Evolutionary conservation across 73 alveolate genomes (phyloP).

Genomic region (Paramecium sonneborni): DNA sequence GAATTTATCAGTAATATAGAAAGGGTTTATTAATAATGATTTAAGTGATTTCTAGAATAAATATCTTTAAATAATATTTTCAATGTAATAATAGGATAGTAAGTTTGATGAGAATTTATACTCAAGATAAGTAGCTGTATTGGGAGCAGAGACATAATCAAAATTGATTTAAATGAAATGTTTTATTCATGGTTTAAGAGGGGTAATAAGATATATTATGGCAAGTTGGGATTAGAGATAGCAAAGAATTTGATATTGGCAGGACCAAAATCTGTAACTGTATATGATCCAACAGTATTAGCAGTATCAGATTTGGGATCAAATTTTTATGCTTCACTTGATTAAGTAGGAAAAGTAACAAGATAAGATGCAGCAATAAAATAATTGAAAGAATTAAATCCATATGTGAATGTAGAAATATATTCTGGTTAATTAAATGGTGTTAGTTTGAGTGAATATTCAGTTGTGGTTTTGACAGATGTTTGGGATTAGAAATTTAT

Average conservation of each 20-base stretch:
- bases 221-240: slow-evolving; percentile 86
- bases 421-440: slow-evolving; percentile 72
- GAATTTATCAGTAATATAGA: slow-evolving; percentile 39
- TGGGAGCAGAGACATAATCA: slow-evolving; percentile 65
- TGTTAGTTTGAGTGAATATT: slow-evolving; percentile 61
- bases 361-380: slow-evolving; percentile 92
- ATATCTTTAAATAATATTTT: not conserved
- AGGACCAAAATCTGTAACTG: slow-evolving; percentile 94
- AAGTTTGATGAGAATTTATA: slow-evolving; percentile 61
- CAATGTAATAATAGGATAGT: not conserved
- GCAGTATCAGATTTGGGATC: slow-evolving; percentile 89
- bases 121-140: slow-evolving; percentile 69
- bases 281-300: slow-evolving; percentile 82
- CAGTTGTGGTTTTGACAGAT: slow-evolving; percentile 90
- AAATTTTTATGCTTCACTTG: slow-evolving; percentile 93
- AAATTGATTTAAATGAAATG: slow-evolving; percentile 57
- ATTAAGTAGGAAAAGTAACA: slow-evolving; percentile 86
- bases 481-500: slow-evolving; percentile 77
- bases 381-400: slow-evolving; percentile 94
- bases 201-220: slow-evolving; percentile 39
- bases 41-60: slow-evolving; percentile 28
- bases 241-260: slow-evolving; percentile 98
- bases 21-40: slow-evolving; percentile 6
- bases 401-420: slow-evolving; percentile 90
- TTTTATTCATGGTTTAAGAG: slow-evolving; percentile 60